A percentile compares a stretch with the other conserved stretches of the same genome.
phyloP scores from a whole-genome alignment of 305 asterid species.

The Nicotiana rustica region DNA sequence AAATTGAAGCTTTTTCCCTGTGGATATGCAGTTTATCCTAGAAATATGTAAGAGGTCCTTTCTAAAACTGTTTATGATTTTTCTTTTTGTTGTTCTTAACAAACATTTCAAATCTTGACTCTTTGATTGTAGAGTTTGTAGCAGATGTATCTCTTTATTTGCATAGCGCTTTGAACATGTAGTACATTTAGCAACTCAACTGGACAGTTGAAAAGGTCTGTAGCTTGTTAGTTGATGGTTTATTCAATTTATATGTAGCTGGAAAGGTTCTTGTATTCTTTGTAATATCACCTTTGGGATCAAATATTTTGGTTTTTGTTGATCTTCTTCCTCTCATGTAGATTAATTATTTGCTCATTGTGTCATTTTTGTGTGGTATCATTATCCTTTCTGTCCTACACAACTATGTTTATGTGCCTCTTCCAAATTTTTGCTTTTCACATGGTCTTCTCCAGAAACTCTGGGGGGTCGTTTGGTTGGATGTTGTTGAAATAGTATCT shows the following conservation, averaged over 20 bases:
- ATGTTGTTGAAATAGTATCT: background rate
- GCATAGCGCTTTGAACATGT: slow-evolving; percentile 42
- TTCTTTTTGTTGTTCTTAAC: slow-evolving; percentile 41
- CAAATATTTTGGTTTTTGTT: background rate
- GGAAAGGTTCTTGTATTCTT: slow-evolving; percentile 29
- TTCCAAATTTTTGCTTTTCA: background rate
- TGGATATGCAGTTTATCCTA: slow-evolving; percentile 43
- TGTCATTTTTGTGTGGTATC: background rate
- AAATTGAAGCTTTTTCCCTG: slow-evolving; percentile 42
- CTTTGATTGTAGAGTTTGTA: slow-evolving; percentile 45
- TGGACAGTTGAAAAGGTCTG: slow-evolving; percentile 42
- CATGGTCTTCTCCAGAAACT: background rate
- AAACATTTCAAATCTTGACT: slow-evolving; percentile 37
- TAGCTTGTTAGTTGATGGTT: slow-evolving; percentile 8
- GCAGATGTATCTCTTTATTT: slow-evolving; percentile 49
- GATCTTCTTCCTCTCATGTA: background rate
- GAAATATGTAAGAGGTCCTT: slow-evolving; percentile 43
- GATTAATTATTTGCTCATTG: background rate
- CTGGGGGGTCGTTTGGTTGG: background rate
- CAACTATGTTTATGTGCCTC: slow-evolving; percentile 8
- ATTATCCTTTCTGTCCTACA: background rate
- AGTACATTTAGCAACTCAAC: slow-evolving; percentile 47
- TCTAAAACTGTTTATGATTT: slow-evolving; percentile 37
- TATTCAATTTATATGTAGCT: slow-evolving; percentile 17
- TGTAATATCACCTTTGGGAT: slow-evolving; percentile 21